These are phyloP conservation scores for Coniochaeta prunicola DNA, from an alignment of 2,329 filamentous ascomycete species.

Conservation along the genomic window DNA sequence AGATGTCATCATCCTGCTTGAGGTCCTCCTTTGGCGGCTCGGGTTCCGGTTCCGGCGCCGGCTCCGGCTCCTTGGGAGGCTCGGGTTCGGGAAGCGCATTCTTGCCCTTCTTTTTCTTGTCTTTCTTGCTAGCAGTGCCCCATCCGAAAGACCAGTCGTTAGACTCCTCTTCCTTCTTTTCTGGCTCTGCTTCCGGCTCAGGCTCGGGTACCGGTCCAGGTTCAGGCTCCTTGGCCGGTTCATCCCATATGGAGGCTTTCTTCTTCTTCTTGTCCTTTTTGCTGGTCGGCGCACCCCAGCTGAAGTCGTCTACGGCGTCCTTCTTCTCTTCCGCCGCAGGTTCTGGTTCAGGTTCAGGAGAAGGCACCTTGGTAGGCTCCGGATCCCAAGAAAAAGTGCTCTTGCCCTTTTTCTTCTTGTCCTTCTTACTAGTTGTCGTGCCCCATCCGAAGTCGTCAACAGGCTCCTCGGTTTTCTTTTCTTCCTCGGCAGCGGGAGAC, in stretches of 20 bases:
- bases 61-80: conserved; percentile 32
- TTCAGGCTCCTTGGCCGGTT: conserved; percentile 12
- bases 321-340: conserved; percentile 14
- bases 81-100: conserved; percentile 20
- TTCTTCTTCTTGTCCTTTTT: conserved; percentile 33
- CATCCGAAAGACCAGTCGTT: conserved; percentile 4
- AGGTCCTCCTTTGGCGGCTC: conserved; percentile 22
- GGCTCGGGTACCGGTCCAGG: conserved; percentile 6
- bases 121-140: conserved; percentile 5
- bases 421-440: conserved; percentile 32
- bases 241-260: conserved; percentile 18
- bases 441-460: conserved; percentile 28
- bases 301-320: conserved; percentile 16
- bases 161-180: conserved; percentile 9
- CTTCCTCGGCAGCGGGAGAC: conserved; percentile 11
- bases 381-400: conserved; percentile 10
- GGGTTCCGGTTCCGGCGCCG: conserved; percentile 10
- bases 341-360: conserved; percentile 18
- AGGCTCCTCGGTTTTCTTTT: conserved; percentile 23
- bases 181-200: conserved; percentile 6
- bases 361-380: conserved; percentile 13
- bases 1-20: conserved; percentile 20
- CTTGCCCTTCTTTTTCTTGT: conserved; percentile 19
- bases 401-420: conserved; percentile 37
- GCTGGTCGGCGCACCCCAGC: conserved; percentile 19